These are phyloP conservation scores for Myxozyma kluyveri DNA, from an alignment of 805 yeast species.

Conservation along the genomic window DNA sequence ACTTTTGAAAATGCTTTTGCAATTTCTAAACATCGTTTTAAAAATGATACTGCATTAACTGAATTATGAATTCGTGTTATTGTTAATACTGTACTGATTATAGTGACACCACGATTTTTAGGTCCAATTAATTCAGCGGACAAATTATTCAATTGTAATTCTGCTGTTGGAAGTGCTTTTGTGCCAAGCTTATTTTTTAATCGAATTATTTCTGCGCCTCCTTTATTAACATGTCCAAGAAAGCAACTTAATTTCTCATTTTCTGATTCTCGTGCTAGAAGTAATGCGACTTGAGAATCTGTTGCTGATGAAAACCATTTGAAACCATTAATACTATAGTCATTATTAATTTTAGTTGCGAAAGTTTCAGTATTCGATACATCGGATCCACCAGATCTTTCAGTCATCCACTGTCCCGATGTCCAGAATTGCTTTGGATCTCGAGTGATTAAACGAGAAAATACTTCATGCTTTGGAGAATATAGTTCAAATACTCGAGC, in stretches of 20 bases:
- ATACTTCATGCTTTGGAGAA: slow-evolving; percentile 19
- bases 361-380: slow-evolving; percentile 36
- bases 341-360: slow-evolving; percentile 23
- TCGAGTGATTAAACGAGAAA: slow-evolving; percentile 30
- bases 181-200: slow-evolving; percentile 38
- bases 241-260: slow-evolving; percentile 34
- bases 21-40: slow-evolving; percentile 32
- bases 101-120: slow-evolving; percentile 32
- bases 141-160: slow-evolving; percentile 34
- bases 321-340: slow-evolving; percentile 33
- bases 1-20: slow-evolving; percentile 33
- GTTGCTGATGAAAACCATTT: slow-evolving; percentile 40
- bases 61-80: slow-evolving; percentile 35
- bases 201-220: slow-evolving; percentile 33
- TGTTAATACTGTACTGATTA: slow-evolving; percentile 35
- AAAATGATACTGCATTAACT: slow-evolving; percentile 31
- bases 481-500: slow-evolving; percentile 35
- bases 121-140: slow-evolving; percentile 26
- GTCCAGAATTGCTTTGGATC: slow-evolving; percentile 37
- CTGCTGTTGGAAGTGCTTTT: slow-evolving; percentile 37
- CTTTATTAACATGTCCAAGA: slow-evolving; percentile 34
- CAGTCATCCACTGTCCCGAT: slow-evolving; percentile 41
- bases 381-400: slow-evolving; percentile 38
- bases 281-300: slow-evolving; percentile 35
- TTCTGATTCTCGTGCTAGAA: slow-evolving; percentile 34